A percentile compares a stretch with the other conserved stretches of the same genome.
Conservation (phyloP, 208 protist species). For the Trypanosoma vivax region DNA sequence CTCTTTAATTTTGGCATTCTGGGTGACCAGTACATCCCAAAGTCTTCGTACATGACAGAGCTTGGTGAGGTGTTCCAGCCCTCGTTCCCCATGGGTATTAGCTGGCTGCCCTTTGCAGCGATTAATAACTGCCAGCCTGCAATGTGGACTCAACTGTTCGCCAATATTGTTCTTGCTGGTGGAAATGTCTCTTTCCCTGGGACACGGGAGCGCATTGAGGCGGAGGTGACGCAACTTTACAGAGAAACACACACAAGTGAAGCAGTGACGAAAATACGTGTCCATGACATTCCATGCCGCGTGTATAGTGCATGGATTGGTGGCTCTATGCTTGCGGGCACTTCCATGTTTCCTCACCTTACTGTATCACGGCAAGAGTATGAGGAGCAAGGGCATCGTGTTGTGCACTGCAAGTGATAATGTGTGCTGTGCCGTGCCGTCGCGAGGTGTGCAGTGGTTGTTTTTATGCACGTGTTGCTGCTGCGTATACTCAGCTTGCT, state of each 20-base stretch:
- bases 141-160: slow-evolving; percentile 87
- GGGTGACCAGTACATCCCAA: slow-evolving; percentile 48
- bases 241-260: slow-evolving; percentile 79
- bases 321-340: slow-evolving; percentile 76
- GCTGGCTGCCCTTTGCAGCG: slow-evolving; percentile 84
- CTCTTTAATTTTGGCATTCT: slow-evolving; percentile 87
- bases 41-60: slow-evolving; percentile 71
- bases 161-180: slow-evolving; percentile 91
- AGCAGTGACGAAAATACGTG: slow-evolving; percentile 65
- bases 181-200: slow-evolving; percentile 86
- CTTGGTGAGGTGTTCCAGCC: slow-evolving; percentile 78
- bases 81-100: slow-evolving; percentile 84
- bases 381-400: slow-evolving; percentile 73
- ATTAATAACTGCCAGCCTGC: slow-evolving; percentile 89
- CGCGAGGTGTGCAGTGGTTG: neutral
- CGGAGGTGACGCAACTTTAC: slow-evolving; percentile 85
- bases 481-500: neutral
- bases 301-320: slow-evolving; percentile 83
- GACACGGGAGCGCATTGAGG: slow-evolving; percentile 71
- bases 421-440: slow-evolving; percentile 13
- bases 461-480: neutral
- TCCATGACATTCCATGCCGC: slow-evolving; percentile 62
- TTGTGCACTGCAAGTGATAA: slow-evolving; percentile 85
- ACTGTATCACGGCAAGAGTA: slow-evolving; percentile 79
- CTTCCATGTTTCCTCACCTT: slow-evolving; percentile 82